phyloP scores from a whole-genome alignment of 1,284 basidiomycete species.

The Pseudozyma hubeiensis region DNA sequence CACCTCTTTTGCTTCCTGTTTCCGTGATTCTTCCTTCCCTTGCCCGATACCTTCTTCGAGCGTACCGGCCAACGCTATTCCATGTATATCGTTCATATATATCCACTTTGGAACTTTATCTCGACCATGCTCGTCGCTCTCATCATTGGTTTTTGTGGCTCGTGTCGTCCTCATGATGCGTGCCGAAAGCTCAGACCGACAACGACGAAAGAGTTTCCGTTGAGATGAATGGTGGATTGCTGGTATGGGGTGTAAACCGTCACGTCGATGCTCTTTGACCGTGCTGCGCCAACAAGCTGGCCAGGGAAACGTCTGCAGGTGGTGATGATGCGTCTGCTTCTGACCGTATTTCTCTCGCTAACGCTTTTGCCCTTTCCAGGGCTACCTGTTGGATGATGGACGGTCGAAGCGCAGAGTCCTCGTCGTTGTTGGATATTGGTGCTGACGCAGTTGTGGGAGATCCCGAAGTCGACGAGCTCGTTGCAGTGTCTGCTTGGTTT shows the following conservation, averaged over 20 bases:
- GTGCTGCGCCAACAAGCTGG: constrained; percentile 30
- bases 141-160: neutral
- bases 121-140: neutral
- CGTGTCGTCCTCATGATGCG: neutral
- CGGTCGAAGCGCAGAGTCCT: constrained; percentile 4
- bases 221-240: neutral
- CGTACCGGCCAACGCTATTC: no score
- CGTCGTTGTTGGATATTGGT: neutral
- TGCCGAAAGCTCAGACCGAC: neutral
- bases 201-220: neutral
- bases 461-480: neutral
- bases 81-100: no score
- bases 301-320: constrained; percentile 25
- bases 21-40: no score
- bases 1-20: no score
- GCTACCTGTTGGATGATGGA: constrained; percentile 49
- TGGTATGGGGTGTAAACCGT: neutral
- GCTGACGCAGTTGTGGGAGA: neutral
- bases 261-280: constrained; percentile 22
- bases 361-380: constrained; percentile 35
- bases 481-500: neutral
- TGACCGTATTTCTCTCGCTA: constrained; percentile 35
- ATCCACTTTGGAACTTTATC: no score
- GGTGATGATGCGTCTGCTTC: constrained; percentile 9
- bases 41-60: no score